Percentiles rank a stretch among this genome's conserved stretches.
phyloP scores from a whole-genome alignment of 352 stramenopile genomes.

The Saprolegnia diclina region DNA sequence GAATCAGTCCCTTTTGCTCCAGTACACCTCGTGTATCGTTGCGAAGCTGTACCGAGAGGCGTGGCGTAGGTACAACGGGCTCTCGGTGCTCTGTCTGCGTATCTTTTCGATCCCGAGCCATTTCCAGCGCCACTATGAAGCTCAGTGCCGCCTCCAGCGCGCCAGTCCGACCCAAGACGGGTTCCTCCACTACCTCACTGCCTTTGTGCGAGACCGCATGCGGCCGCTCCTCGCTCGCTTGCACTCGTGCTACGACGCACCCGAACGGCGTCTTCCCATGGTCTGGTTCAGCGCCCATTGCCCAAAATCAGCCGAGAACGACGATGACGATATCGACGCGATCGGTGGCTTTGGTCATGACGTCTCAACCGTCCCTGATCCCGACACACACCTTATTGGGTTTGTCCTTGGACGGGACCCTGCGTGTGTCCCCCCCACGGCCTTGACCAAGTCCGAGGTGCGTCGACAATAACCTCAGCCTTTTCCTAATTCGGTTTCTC shows the following conservation, averaged over 20 bases:
- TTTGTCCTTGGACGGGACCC: not conserved
- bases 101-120: conserved; percentile 25
- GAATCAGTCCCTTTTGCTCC: conserved; percentile 4
- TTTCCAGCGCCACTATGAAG: conserved; percentile 23
- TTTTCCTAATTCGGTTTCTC: not conserved
- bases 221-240: not conserved
- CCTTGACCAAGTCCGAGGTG: not conserved
- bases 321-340: not conserved
- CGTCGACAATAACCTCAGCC: not conserved
- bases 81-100: conserved; percentile 10
- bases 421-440: not conserved
- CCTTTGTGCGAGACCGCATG: not conserved
- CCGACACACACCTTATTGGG: conserved; percentile 22
- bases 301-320: not conserved
- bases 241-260: not conserved
- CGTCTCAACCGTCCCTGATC: conserved; percentile 13
- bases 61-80: conserved; percentile 7
- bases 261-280: not conserved
- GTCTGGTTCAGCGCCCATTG: not conserved
- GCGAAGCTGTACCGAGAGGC: too few species aligned
- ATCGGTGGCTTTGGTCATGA: not conserved
- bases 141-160: not conserved
- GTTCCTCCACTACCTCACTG: conserved; percentile 8
- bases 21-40: too few species aligned
- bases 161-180: conserved; percentile 6